Percentiles rank a stretch among this genome's conserved stretches.
phyloP scores from a whole-genome alignment of 305 asterid genomes.

The Rubia occidens region DNA sequence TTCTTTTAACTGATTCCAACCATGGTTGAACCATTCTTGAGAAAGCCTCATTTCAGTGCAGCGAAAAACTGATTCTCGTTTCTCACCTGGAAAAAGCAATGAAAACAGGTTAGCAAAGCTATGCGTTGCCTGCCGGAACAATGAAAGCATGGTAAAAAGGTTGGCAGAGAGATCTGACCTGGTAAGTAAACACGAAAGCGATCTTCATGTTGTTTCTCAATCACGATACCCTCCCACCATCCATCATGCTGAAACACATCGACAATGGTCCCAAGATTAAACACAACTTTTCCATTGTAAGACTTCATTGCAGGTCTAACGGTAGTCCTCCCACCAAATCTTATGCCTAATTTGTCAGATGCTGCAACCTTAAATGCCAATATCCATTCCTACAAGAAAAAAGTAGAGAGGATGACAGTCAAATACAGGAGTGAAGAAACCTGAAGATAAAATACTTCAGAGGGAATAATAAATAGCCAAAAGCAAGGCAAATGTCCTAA shows the following conservation, averaged over 20 bases:
- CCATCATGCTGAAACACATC: slow-evolving; percentile 88
- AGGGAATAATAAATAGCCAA: background rate
- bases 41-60: slow-evolving; percentile 47
- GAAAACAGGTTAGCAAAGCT: background rate
- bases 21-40: slow-evolving; percentile 49
- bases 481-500: slow-evolving; percentile 10
- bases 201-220: slow-evolving; percentile 38
- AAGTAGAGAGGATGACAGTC: background rate
- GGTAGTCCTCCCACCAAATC: slow-evolving; percentile 49
- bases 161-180: slow-evolving; percentile 28
- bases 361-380: slow-evolving; percentile 45
- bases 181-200: slow-evolving; percentile 46
- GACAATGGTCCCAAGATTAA: slow-evolving; percentile 44
- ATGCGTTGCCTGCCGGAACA: background rate
- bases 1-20: slow-evolving; percentile 47
- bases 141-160: background rate
- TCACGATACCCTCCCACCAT: slow-evolving; percentile 92
- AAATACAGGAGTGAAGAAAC: background rate
- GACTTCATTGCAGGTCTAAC: slow-evolving; percentile 38
- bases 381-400: slow-evolving; percentile 64
- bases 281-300: slow-evolving; percentile 12
- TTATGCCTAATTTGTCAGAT: slow-evolving; percentile 38
- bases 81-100: slow-evolving; percentile 42
- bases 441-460: background rate
- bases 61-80: slow-evolving; percentile 31